phyloP scores from a whole-genome alignment of 441 rosid genomes.

The Pelargonium citronellum region DNA sequence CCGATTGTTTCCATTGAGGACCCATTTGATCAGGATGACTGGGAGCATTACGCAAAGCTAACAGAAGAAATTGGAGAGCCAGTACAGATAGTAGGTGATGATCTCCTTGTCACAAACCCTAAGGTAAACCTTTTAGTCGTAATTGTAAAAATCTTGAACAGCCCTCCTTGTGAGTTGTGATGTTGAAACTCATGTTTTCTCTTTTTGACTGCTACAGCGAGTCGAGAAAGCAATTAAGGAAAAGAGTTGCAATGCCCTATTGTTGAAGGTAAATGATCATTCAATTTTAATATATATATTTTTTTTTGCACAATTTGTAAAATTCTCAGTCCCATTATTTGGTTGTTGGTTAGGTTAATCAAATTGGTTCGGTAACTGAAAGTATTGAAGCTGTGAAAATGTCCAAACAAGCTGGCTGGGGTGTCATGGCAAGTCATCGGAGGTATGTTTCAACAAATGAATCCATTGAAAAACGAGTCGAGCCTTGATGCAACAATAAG shows the following conservation, averaged over 20 bases:
- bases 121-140: conserved; percentile 21
- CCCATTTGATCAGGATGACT: conserved; percentile 48
- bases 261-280: conserved; percentile 55
- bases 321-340: too few relatives aligned
- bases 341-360: conserved; percentile 56
- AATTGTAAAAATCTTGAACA: too few relatives aligned
- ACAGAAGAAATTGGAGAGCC: conserved; percentile 35
- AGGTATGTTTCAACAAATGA: conserved; percentile 10
- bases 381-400: conserved; percentile 72
- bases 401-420: conserved; percentile 96
- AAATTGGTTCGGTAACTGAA: conserved; percentile 65
- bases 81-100: conserved; percentile 46
- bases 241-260: conserved; percentile 91
- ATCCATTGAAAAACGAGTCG: too few relatives aligned
- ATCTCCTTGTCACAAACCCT: conserved; percentile 45
- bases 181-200: too few relatives aligned
- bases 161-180: too few relatives aligned
- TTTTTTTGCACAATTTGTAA: neutral
- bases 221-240: conserved; percentile 86
- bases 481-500: too few relatives aligned
- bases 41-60: conserved; percentile 39
- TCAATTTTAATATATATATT: neutral
- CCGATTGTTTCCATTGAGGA: conserved; percentile 43
- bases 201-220: conserved; percentile 36
- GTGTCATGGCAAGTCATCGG: conserved; percentile 97